These are phyloP conservation scores for Chenopodium formosanum DNA, from an alignment of 148 eudicot genomes.

Conservation along the genomic window DNA sequence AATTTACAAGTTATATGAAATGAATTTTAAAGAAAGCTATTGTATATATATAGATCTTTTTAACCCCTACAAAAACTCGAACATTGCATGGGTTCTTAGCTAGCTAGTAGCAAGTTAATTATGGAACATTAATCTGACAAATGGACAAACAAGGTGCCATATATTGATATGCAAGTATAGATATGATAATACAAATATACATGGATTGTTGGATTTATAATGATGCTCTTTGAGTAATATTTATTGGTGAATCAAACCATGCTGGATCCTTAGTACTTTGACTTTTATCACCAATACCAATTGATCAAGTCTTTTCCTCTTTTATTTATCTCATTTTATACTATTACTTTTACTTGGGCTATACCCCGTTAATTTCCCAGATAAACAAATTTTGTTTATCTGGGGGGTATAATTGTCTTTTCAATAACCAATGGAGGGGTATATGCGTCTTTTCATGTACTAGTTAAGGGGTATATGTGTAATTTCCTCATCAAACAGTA, in stretches of 20 bases:
- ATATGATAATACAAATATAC: background rate
- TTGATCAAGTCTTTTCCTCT: background rate
- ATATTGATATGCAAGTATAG: background rate
- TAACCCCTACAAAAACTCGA: no score
- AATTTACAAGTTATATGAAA: no score
- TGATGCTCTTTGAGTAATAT: conserved; percentile 5
- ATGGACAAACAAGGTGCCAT: background rate
- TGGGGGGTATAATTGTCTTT: no score
- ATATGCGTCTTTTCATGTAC: no score
- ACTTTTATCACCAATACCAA: conserved; percentile 6
- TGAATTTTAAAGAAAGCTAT: no score
- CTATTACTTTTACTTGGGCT: background rate
- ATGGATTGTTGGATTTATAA: background rate
- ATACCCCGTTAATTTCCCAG: no score
- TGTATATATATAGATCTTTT: no score
- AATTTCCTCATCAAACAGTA: no score
- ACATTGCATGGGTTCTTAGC: no score
- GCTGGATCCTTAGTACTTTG: conserved; percentile 1
- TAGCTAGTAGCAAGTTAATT: background rate
- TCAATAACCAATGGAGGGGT: no score
- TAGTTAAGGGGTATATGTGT: no score
- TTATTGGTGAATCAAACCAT: conserved; percentile 2
- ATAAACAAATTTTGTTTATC: no score
- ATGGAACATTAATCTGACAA: background rate
- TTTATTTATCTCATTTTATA: background rate